Percentiles rank a stretch among this genome's conserved stretches.
phyloP scores from a whole-genome alignment of 2,329 filamentous ascomycete species.

The Diplodia sapinea region DNA sequence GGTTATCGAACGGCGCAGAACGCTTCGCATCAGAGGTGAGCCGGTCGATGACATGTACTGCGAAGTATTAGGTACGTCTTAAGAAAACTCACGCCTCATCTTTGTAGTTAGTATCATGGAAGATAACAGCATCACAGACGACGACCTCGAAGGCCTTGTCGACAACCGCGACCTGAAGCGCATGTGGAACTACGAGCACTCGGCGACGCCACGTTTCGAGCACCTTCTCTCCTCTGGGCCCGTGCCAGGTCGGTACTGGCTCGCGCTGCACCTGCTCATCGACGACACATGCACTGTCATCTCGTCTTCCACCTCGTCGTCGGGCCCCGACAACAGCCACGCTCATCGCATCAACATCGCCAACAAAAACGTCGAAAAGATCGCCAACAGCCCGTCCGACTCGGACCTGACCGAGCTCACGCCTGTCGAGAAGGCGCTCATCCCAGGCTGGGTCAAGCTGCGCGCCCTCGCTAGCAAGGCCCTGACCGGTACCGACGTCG shows the following conservation, averaged over 20 bases:
- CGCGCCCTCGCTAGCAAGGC: slow-evolving; percentile 22
- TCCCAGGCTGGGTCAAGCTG: slow-evolving; percentile 29
- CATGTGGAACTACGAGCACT: slow-evolving; percentile 30
- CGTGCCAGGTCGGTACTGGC: slow-evolving; percentile 22
- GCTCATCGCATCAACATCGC: slow-evolving; percentile 5
- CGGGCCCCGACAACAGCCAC: slow-evolving; percentile 8
- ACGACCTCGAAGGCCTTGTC: slow-evolving; percentile 17
- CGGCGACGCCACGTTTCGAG: slow-evolving; percentile 13
- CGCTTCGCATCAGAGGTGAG: slow-evolving; percentile 19
- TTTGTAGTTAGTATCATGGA: not conserved
- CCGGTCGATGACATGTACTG: slow-evolving; percentile 8
- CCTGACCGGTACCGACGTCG: slow-evolving; percentile 14
- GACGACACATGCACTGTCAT: slow-evolving; percentile 29
- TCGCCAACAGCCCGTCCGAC: slow-evolving; percentile 16
- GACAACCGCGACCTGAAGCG: slow-evolving; percentile 29
- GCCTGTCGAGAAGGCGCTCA: slow-evolving; percentile 17
- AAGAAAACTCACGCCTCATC: not conserved
- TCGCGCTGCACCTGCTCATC: slow-evolving; percentile 21
- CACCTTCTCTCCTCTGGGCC: slow-evolving; percentile 7
- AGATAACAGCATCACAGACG: slow-evolving; percentile 7
- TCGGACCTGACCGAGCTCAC: slow-evolving; percentile 27
- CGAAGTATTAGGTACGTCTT: slow-evolving; percentile 20
- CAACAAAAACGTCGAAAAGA: slow-evolving; percentile 7
- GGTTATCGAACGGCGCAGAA: slow-evolving; percentile 27
- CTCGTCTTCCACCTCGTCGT: not conserved